Base-by-base conservation (phyloP, 106 monocot species). In the Acorus gramineus region DNA sequence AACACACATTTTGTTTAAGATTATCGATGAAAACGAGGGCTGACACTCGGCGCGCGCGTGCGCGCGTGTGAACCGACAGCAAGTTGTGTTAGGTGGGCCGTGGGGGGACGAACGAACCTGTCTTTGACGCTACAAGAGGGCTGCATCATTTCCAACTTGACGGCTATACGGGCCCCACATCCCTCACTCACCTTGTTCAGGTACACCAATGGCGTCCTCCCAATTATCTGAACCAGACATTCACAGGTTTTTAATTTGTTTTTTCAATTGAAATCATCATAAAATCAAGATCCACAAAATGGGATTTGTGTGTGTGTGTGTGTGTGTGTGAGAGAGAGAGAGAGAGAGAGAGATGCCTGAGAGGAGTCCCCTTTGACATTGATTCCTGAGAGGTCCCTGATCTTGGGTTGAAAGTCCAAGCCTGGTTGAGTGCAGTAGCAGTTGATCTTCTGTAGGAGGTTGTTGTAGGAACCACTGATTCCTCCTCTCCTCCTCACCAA, bases 51-150 rank as follows among this genome's bases (percentile, higher is more conserved):
- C 28, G 28, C 1, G 28, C 28, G 28, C 0, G 28, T 1, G 28
- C 28, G 28, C 28, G 28, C 28, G 28, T 28, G 28, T 1, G 28
- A 28, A 28, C 28, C 28, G 28, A 28, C 49, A 73, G 45, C 61
- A 56, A 47, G 43, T 3, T 13, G 14, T 6, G n/a, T n/a, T n/a
- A n/a, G n/a, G n/a, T n/a, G n/a, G n/a, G n/a, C n/a, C 12, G 2
- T 7, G 2, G 44, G 7, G 5, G 2, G n/a, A n/a, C n/a, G n/a
- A n/a, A 8, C 5, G 55, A 6, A 92, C 92, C 92, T 84, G 75
- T 92, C 87, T 54, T 92, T 87, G 49, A 87, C 84, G 46, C 92
- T 87, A 73, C 82, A 87, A 11, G 82, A 85, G n/a, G 92, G 87
- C 61, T 92, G 87, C 81, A 87, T 61, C 59, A 80, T 84, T 62